phyloP scores from a whole-genome alignment of 208 protist species.

The Trypanosoma brucei region DNA sequence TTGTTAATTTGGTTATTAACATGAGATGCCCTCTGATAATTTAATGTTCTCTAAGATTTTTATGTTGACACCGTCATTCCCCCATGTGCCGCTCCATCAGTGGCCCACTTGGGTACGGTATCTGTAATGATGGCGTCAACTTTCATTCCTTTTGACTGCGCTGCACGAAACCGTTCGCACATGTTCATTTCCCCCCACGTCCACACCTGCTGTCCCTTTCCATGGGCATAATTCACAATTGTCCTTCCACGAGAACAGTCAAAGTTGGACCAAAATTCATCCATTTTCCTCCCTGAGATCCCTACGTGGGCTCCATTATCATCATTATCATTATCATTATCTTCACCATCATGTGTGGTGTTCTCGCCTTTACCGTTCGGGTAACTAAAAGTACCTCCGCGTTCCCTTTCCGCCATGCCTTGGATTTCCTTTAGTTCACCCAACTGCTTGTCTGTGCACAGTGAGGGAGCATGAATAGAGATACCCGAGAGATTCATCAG shows the following conservation, averaged over 20 bases:
- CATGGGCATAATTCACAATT: constrained; percentile 49
- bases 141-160: constrained; percentile 43
- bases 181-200: constrained; percentile 72
- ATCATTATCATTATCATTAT: constrained; percentile 3
- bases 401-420: too few species aligned
- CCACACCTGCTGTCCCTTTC: constrained; percentile 52
- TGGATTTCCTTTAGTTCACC: constrained; percentile 5
- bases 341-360: not conserved
- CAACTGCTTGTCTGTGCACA: constrained; percentile 26
- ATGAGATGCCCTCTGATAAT: not conserved
- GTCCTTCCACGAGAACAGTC: constrained; percentile 33
- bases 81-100: not conserved
- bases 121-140: constrained; percentile 78
- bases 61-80: not conserved
- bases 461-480: constrained; percentile 57
- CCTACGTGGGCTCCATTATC: not conserved
- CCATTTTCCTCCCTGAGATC: not conserved
- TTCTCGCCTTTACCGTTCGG: not conserved
- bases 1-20: not conserved
- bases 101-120: constrained; percentile 42
- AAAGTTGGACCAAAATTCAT: constrained; percentile 25
- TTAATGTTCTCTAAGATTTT: not conserved
- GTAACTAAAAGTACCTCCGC: too few species aligned
- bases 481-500: constrained; percentile 63
- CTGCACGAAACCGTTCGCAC: constrained; percentile 43